These are phyloP conservation scores for Coix lacrymajobi DNA, from an alignment of 176 grass and related monocot species.

Conservation along the genomic window DNA sequence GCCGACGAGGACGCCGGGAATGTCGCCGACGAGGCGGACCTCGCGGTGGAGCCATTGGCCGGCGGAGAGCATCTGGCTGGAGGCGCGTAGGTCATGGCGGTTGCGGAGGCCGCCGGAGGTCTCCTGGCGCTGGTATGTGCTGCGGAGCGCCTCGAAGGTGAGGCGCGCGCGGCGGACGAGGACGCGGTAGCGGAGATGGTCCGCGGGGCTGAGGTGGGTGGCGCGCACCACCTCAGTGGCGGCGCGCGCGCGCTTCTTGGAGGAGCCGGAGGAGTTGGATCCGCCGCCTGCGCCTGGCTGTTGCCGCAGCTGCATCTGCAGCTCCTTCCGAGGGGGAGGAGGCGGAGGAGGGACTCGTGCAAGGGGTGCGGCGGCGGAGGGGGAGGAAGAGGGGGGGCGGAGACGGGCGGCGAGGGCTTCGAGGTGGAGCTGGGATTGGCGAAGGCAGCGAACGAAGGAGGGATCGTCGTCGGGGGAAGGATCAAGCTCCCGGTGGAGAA, in stretches of 20 bases:
- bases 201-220: constrained; percentile 3
- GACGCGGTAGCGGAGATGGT: constrained; percentile 38
- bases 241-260: constrained; percentile 50
- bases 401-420: neutral
- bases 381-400: neutral
- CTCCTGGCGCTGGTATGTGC: constrained; percentile 27
- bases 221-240: constrained; percentile 58
- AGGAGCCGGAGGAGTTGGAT: neutral
- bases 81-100: constrained; percentile 61
- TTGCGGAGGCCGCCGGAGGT: constrained; percentile 1
- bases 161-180: constrained; percentile 64
- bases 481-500: constrained; percentile 4
- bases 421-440: constrained; percentile 20
- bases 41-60: constrained; percentile 57
- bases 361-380: neutral
- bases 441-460: constrained; percentile 6
- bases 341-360: neutral
- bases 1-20: constrained; percentile 68
- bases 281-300: neutral
- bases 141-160: constrained; percentile 70
- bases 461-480: constrained; percentile 31
- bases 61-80: constrained; percentile 39
- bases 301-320: neutral
- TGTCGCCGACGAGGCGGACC: constrained; percentile 51
- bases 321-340: neutral